Base-by-base conservation (phyloP, 805 yeast genomes). In the Saccharomycopsis sp. region DNA sequence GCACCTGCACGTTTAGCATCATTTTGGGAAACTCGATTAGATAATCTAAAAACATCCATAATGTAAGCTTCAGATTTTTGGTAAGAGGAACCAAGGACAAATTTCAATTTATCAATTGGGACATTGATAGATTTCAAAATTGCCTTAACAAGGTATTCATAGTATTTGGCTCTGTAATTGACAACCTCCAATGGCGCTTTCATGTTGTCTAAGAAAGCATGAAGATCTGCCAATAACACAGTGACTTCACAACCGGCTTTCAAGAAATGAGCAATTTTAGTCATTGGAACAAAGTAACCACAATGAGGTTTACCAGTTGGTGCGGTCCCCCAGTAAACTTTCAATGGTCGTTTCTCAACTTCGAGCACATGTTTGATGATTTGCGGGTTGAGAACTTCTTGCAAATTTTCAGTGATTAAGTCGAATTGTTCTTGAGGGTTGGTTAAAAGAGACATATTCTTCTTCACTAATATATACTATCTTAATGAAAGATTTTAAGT, bases 1-100 rank as follows among this genome's bases (percentile, higher is more conserved):
- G 99, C 97, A 63, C 99, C 99, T 1, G 99, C 99, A 64, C 98
- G 80, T 69, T 86, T 86, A 49, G 97, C 96, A 61, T 89, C 97
- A 61, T 90, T 89, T 67, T 86, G 96, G 20, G 95, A 80, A 23
- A 87, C 96, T 38, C 69, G 62, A 63, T 90, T 93, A 38, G 94
- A 74, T 59, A 93, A 64, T 63, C 79, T 80, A 77, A 89, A 93
- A 34, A 93, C 66, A 59, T 93, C 99, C 79, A 93, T 61, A 6
- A 95, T 84, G 68, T 85, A 93, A 29, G 84, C 79, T 5, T 80
- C 72, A 20, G 74, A 64, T 45, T 81, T 68, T 67, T 93, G 97
- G 71, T 88, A 93, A n/a, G 85, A 77, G 4, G 95, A 84, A 33
- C 99, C 99, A 27, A 77, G 71, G 27, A 82, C 85, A 60, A 93